Evolutionary conservation across 768 basidiomycete species (phyloP), one percentile per base, ranked within the genome.

Genomic region (Auriscalpium orientale): DNA sequence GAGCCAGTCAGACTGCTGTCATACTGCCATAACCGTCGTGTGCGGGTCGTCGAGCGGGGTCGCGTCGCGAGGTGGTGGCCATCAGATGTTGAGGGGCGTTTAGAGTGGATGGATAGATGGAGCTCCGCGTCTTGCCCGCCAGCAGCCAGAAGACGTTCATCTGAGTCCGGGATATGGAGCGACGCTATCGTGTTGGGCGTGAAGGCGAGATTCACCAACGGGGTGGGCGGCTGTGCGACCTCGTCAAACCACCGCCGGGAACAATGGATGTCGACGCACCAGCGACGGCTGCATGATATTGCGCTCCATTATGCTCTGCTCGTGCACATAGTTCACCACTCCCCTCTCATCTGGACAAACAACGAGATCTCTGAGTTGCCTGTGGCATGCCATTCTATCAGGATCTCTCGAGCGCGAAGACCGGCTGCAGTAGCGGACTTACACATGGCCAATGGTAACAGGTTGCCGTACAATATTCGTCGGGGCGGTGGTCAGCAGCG

Each of bases 291-390:
- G 62, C 46, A 74, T 66, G 9, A 87, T 65, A 66, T 87, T 78
- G 53, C 84, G 83, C 60, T 88, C 84, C 21, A 84, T 70, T 51
- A 89, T 82, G 28, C 76, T 73, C 37, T 68, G 64, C 9, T 67
- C 67, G 22, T 78, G 78, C 2, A 86, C 73, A 61, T 86, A 89
- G 67, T 82, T 83, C 38, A 89, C 78, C 6, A 84, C 65, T 2
- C 87, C 85, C 12, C 77, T 71, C 59, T 84, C 79, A 6, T 80
- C 74, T 1, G 88, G 89, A 67, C 87, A 89, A 57, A 87, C 79
- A 50, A 91, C 70, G 49, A 92, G 80, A 71, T 92, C 89, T 37
- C 89, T 79, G 33, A 92, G 73, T 70, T 92, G 89, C 28, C 87
- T 88, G 68, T 43, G 55, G 34, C 53, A 13, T 12, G 3, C 11